A percentile compares a stretch with the other conserved stretches of the same genome.
Evolutionary conservation across 2,329 filamentous ascomycete genomes (phyloP).

Genomic region (Atkinsonella hypoxylon): DNA sequence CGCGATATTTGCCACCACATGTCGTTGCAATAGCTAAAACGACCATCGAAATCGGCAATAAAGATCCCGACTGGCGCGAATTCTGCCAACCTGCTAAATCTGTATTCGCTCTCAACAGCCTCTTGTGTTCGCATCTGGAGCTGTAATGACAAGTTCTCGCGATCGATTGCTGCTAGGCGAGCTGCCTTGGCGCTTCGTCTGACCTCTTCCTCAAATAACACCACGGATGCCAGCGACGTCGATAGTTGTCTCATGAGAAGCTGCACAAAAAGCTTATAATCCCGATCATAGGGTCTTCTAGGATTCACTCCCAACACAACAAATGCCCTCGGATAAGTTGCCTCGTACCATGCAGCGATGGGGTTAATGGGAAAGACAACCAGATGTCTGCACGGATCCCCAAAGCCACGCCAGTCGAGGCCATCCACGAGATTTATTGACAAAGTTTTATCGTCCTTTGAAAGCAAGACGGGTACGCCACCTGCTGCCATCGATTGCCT

Average conservation of each 20-base stretch:
- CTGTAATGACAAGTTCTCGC: conserved; percentile 6
- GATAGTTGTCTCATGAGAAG: conserved; percentile 44
- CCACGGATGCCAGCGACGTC: conserved; percentile 57
- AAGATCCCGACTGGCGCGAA: conserved; percentile 76
- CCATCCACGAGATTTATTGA: conserved; percentile 45
- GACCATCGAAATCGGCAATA: conserved; percentile 58
- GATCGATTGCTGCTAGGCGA: conserved; percentile 4
- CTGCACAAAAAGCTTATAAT: conserved; percentile 56
- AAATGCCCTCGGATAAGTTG: conserved; percentile 40
- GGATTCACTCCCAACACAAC: conserved; percentile 61
- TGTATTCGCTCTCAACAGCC: conserved; percentile 7
- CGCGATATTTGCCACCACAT: conserved; percentile 63
- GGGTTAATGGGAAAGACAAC: conserved; percentile 53
- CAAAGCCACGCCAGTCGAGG: conserved; percentile 50
- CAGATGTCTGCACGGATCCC: conserved; percentile 50
- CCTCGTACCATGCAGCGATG: conserved; percentile 6
- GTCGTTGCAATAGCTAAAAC: conserved; percentile 50
- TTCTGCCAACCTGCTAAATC: conserved; percentile 70
- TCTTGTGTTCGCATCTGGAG: conserved; percentile 7
- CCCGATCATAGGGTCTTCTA: conserved; percentile 58
- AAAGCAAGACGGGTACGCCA: conserved; percentile 26
- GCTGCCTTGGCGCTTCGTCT: conserved; percentile 34
- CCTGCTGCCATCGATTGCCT: conserved; percentile 25
- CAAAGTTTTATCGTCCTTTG: conserved; percentile 38
- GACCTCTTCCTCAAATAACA: conserved; percentile 60